Evolutionary conservation across 2,329 filamentous ascomycete species (phyloP).

Genomic region (Camillea tinctor): DNA sequence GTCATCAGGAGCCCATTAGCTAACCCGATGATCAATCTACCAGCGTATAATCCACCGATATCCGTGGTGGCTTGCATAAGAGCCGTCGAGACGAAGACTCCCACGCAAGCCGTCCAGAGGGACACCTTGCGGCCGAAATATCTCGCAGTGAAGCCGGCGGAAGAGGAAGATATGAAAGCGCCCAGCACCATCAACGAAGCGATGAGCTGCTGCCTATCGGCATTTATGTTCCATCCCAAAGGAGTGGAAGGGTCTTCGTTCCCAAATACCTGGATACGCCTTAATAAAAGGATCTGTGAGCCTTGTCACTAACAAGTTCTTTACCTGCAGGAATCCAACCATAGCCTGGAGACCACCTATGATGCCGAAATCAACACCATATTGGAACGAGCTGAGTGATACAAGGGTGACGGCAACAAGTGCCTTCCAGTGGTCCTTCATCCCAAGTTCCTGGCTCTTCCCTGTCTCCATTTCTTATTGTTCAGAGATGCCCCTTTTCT

Average conservation of each 20-base stretch:
- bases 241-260: slow-evolving; percentile 21
- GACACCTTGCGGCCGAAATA: slow-evolving; percentile 36
- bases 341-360: slow-evolving; percentile 34
- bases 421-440: slow-evolving; percentile 30
- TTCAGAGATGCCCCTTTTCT: not conserved
- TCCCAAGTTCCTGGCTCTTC: slow-evolving; percentile 13
- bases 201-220: slow-evolving; percentile 46
- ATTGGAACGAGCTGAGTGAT: slow-evolving; percentile 33
- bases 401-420: slow-evolving; percentile 27
- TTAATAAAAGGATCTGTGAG: slow-evolving; percentile 3
- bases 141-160: slow-evolving; percentile 39
- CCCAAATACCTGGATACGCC: slow-evolving; percentile 26
- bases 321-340: slow-evolving; percentile 32
- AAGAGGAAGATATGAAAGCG: slow-evolving; percentile 43
- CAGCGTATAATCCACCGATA: slow-evolving; percentile 48
- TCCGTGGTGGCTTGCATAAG: slow-evolving; percentile 50
- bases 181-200: slow-evolving; percentile 49
- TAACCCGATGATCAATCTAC: slow-evolving; percentile 47
- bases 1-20: slow-evolving; percentile 41
- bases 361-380: slow-evolving; percentile 34
- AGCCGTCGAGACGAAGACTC: slow-evolving; percentile 42
- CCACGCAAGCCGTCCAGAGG: slow-evolving; percentile 40
- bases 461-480: slow-evolving; percentile 17
- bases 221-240: slow-evolving; percentile 32
- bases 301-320: not conserved